Evolutionary conservation across 768 basidiomycete species (phyloP), one percentile per base, ranked within the genome.

Genomic region (Phanerodontia chrysosporium): DNA sequence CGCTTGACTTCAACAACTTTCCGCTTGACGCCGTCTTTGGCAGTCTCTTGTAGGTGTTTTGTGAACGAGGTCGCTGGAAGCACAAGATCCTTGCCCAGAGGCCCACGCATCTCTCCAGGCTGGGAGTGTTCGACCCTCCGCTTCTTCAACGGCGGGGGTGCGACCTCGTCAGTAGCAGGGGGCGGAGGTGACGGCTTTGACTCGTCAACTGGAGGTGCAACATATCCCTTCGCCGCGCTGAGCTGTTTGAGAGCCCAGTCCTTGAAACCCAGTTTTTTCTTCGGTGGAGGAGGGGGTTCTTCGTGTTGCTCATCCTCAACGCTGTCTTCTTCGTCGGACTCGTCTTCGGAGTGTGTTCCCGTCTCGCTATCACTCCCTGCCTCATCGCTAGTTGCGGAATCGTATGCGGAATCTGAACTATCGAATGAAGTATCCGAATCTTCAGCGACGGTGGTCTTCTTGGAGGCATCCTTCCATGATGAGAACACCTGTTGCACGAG

Each of bases 201-300:
- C 30, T 51, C 22, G 14, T 39, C 21, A 18, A 42, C 55, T n/a
- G 28, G 29, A 1, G 72, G 70, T 10, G 72, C 70, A 9, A 73
- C 66, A 48, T 80, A 76, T 42, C 69, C 71, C 64, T 83, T 83
- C 21, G 73, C 80, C 3, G 64, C 67, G 52, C 77, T 84, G 53
- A 91, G 78, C 68, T 97, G 94, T 56, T 87, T 82, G 61, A 86
- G 68, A 0, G 95, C 95, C 95, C 95, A 97, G 42, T 86, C 79
- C 70, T 97, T 97, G 81, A 97, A 98, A 7, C 83, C 81, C 3
- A 75, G 65, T 28, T 69, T 68, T 60, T 78, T 84, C 14, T 70
- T 68, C 65, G 74, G 78, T 25, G 69, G 65, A 4, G 69, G 62
- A 1, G 66, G 63, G 2, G 62, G 54, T 1, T 66, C 58, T 10